Evolutionary conservation across 192 early-diverging fungal species (phyloP).

Genomic region (Backusella luteola): DNA sequence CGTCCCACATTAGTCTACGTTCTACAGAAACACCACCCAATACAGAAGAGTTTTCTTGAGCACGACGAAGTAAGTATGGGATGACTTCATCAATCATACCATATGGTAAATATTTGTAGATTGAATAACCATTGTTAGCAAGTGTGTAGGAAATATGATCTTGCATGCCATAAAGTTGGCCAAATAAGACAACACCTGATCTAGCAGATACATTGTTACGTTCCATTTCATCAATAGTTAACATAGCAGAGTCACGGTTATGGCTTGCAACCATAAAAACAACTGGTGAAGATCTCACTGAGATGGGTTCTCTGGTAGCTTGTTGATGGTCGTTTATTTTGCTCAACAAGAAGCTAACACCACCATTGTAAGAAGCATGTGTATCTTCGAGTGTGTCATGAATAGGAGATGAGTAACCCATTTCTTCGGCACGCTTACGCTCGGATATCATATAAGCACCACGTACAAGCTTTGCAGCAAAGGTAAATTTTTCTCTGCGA

Average conservation of each 20-base stretch:
- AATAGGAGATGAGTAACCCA: conserved; percentile 80
- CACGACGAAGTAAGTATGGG: conserved; percentile 90
- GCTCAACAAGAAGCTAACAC: conserved; percentile 67
- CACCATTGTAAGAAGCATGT: conserved; percentile 80
- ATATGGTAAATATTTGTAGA: conserved; percentile 94
- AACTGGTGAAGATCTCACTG: conserved; percentile 42
- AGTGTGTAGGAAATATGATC: conserved; percentile 85
- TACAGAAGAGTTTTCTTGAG: conserved; percentile 90
- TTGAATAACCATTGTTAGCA: conserved; percentile 69
- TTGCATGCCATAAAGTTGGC: conserved; percentile 94
- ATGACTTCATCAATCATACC: conserved; percentile 88
- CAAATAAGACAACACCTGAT: conserved; percentile 78
- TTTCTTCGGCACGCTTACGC: conserved; percentile 60
- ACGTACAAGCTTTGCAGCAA: conserved; percentile 78
- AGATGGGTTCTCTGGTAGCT: conserved; percentile 24
- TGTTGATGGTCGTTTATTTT: conserved; percentile 47
- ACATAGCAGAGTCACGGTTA: conserved; percentile 77
- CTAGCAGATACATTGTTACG: conserved; percentile 48
- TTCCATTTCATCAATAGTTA: conserved; percentile 62
- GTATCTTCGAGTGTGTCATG: conserved; percentile 75
- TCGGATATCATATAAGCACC: conserved; percentile 57
- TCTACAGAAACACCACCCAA: conserved; percentile 62
- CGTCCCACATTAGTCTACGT: conserved; percentile 55
- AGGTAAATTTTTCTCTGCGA: conserved; percentile 65
- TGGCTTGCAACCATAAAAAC: conserved; percentile 88